Conservation (phyloP, 192 early-diverging fungal species). For the Dispira parvispora region DNA sequence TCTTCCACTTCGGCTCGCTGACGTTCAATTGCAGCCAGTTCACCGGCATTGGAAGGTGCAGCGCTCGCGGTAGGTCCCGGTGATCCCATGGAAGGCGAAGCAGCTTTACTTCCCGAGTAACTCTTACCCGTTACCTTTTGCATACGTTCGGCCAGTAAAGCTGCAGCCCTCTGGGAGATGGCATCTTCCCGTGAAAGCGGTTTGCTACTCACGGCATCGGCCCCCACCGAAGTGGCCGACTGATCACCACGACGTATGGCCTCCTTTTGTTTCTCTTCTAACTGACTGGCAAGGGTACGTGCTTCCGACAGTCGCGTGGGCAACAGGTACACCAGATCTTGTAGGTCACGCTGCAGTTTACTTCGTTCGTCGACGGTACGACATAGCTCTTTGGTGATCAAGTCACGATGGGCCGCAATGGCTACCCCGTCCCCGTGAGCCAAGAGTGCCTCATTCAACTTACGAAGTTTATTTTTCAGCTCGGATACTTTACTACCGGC, state of each 20-base stretch:
- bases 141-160: slow-evolving; percentile 6
- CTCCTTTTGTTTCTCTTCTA: not conserved
- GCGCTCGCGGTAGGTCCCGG: not conserved
- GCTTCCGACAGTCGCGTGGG: slow-evolving; percentile 5
- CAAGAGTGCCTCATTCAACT: slow-evolving; percentile 15
- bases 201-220: not conserved
- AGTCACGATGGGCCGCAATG: not conserved
- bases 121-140: slow-evolving; percentile 2
- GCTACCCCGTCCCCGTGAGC: not conserved
- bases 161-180: slow-evolving; percentile 1
- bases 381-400: not conserved
- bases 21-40: not conserved
- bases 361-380: not conserved
- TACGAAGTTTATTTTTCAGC: slow-evolving; percentile 25
- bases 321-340: not conserved
- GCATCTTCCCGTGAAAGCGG: not conserved
- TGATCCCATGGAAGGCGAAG: not conserved
- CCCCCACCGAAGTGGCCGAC: not conserved
- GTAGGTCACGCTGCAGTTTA: not conserved
- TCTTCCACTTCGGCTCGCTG: not conserved
- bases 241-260: not conserved
- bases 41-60: not conserved
- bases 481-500: slow-evolving; percentile 23
- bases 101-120: not conserved
- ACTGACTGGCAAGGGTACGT: slow-evolving; percentile 4